Base-by-base conservation (phyloP, 148 eudicot species). In the Chenopodium suecicum region DNA sequence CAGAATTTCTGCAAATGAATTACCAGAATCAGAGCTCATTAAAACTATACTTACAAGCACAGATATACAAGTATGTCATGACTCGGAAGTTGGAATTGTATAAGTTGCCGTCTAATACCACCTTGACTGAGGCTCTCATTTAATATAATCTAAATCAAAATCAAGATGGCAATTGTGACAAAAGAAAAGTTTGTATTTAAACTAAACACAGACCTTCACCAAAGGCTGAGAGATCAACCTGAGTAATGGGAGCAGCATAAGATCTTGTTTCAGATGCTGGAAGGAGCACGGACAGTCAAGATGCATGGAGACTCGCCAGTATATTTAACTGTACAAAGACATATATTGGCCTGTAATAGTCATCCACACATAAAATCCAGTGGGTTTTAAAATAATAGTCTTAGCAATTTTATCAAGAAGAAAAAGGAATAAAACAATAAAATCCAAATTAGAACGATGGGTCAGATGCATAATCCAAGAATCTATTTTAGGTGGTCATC, bases 141-240 rank as follows among this genome's bases (percentile, higher is more conserved):
- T 22, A 8, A 75, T 66, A 65, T 20, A 78, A 37, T 64, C 22
- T n/a, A 64, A 50, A 37, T 48, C 54, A 11, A 48, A 48, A 76
- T 46, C 41, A 13, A 47, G 58, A 64, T 23, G 6, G 20, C 5
- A 70, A 80, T 75, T 63, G 68, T 37, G 41, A 34, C 25, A 74
- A 46, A 20, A 83, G 41, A 25, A 70, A 71, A 37, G 46, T 46
- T 19, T 63, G n/a, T 29, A 47, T 34, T 64, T 81, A 32, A 82
- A 67, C 73, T n/a, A 89, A 70, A n/a, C 83, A 88, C 93, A 87
- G 87, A 93, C 98, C 98, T 95, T 89, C 93, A 83, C 63, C 82
- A 78, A 95, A 89, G 85, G 86, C 87, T 91, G 97, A 93, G 85
- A 92, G 92, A 83, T 93, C 98, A 88, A 95, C 93, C 90, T 90